Percentiles rank a stretch among this genome's conserved stretches.
phyloP scores from a whole-genome alignment of 805 yeast species.

The Candida cerambycidarum region DNA sequence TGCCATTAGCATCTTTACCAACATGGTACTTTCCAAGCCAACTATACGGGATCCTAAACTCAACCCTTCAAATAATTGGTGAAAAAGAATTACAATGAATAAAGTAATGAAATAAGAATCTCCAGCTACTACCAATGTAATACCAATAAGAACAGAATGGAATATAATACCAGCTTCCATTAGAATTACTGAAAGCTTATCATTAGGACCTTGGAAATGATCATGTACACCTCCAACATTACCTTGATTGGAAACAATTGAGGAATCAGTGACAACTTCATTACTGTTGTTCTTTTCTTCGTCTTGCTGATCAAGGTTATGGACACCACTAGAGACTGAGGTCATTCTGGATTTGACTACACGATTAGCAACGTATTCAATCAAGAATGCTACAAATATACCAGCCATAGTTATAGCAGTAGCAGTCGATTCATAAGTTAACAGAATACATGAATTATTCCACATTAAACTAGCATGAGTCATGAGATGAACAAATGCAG shows the following conservation, averaged over 20 bases:
- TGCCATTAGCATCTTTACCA: constrained; percentile 19
- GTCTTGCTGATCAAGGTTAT: no score
- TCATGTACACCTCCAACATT: background rate
- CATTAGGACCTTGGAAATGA: constrained; percentile 4
- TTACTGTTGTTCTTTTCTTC: no score
- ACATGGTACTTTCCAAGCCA: constrained; percentile 1
- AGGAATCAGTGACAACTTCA: no score
- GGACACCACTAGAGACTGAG: no score
- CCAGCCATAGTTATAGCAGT: constrained; percentile 32
- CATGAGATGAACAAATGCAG: constrained; percentile 32
- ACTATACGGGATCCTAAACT: constrained; percentile 30
- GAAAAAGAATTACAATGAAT: constrained; percentile 31
- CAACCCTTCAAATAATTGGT: constrained; percentile 32
- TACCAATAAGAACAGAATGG: constrained; percentile 31
- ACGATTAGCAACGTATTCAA: constrained; percentile 20
- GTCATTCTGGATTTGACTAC: no score
- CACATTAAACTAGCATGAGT: constrained; percentile 30
- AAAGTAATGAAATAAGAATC: constrained; percentile 28
- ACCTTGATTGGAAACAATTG: background rate
- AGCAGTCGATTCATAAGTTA: constrained; percentile 27
- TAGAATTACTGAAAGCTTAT: constrained; percentile 15
- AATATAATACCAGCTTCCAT: constrained; percentile 31
- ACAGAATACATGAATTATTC: constrained; percentile 20
- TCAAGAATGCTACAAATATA: constrained; percentile 22
- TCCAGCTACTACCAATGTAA: constrained; percentile 30